These are phyloP conservation scores for Globisporangium paddicum DNA, from an alignment of 352 stramenopile genomes.

Conservation along the genomic window DNA sequence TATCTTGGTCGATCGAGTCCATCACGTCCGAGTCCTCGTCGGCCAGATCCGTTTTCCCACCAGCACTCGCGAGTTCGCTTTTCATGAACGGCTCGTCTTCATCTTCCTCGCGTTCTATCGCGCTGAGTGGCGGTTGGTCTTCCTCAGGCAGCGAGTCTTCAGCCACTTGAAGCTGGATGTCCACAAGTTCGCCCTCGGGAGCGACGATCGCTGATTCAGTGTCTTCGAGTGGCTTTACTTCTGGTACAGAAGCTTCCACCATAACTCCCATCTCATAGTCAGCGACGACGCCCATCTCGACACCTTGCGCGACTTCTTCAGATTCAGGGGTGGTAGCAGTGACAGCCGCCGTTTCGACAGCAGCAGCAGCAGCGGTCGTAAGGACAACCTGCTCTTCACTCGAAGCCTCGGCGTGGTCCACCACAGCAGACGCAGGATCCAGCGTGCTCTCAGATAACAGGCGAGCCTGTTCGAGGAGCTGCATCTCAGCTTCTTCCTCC, in stretches of 20 bases:
- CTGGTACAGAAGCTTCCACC: conserved; percentile 20
- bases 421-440: background rate
- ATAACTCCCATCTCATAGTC: conserved; percentile 31
- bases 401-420: background rate
- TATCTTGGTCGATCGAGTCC: conserved; percentile 43
- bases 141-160: background rate
- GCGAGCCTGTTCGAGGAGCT: background rate
- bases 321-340: conserved; percentile 8
- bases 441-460: background rate
- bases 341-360: background rate
- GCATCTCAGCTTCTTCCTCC: background rate
- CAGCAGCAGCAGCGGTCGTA: background rate
- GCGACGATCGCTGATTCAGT: conserved; percentile 3
- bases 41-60: background rate
- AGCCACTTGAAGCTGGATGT: background rate
- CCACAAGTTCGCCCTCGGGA: background rate
- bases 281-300: conserved; percentile 34
- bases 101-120: background rate
- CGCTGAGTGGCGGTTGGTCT: background rate
- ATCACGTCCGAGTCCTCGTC: conserved; percentile 14
- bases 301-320: conserved; percentile 18
- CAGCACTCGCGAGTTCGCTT: conserved; percentile 6
- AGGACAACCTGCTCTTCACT: background rate
- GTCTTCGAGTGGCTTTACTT: background rate
- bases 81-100: conserved; percentile 5